Evolutionary conservation across 2,329 filamentous ascomycete species (phyloP).

Genomic region (Ampelomyces quisqualis): DNA sequence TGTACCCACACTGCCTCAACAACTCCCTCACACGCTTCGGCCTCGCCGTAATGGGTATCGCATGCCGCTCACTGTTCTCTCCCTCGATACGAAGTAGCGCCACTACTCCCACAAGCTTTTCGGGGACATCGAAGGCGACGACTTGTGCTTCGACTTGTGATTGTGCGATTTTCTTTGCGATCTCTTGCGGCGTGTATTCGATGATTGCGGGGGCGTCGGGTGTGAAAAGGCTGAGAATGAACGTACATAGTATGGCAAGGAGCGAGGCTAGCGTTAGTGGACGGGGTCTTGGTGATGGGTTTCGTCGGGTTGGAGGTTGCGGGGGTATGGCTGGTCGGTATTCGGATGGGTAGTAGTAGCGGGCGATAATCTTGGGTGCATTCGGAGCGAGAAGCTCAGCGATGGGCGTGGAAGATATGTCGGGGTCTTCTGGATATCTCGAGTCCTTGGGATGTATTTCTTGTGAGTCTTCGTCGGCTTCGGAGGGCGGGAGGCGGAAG

Average conservation of each 20-base stretch:
- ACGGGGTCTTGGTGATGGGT: not conserved
- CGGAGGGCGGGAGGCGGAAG: not conserved
- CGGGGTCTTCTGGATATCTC: too few species aligned
- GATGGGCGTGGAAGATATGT: not conserved
- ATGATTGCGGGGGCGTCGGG: not conserved
- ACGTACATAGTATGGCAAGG: not conserved
- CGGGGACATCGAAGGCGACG: not conserved
- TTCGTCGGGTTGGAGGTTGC: not conserved
- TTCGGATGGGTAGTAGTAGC: not conserved
- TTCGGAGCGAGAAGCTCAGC: not conserved
- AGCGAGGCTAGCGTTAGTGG: not conserved
- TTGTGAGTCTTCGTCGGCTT: not conserved
- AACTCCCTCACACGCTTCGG: constrained; percentile 10
- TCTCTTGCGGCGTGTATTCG: constrained; percentile 2
- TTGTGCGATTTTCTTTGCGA: too few species aligned
- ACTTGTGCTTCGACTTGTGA: constrained; percentile 2
- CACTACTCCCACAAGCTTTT: constrained; percentile 5
- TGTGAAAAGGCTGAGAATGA: not conserved
- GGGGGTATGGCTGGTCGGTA: not conserved
- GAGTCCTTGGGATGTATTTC: too few species aligned
- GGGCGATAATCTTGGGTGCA: not conserved
- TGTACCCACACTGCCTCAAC: not conserved
- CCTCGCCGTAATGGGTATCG: constrained; percentile 5
- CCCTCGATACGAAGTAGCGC: not conserved
- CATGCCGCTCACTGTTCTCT: not conserved